These are phyloP conservation scores for Clitopilus hobsonii DNA, from an alignment of 768 basidiomycete genomes.

Conservation along the genomic window DNA sequence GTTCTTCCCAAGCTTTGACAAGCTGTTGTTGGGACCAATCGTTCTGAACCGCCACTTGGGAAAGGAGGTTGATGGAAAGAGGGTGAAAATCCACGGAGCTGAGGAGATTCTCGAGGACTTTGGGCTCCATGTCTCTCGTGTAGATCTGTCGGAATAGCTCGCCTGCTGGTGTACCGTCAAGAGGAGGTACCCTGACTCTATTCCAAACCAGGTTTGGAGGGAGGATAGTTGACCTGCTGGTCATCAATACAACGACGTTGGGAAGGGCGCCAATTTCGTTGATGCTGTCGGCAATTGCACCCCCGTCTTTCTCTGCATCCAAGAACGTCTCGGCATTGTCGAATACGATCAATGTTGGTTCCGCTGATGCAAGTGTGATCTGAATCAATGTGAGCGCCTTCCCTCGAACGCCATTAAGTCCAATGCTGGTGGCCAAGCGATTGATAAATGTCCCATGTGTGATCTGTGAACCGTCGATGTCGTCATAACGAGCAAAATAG, in stretches of 20 bases:
- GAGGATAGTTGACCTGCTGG: not conserved
- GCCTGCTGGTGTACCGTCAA: not conserved
- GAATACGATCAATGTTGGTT: not conserved
- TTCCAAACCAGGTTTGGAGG: not conserved
- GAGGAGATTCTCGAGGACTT: not conserved
- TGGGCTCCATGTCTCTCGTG: not conserved
- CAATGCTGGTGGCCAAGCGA: not conserved
- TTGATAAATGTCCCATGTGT: constrained; percentile 6
- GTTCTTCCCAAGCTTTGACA: not conserved
- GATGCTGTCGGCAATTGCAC: not conserved
- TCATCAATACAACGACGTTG: not conserved
- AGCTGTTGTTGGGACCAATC: not conserved
- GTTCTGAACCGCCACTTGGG: constrained; percentile 1
- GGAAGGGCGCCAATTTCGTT: not conserved
- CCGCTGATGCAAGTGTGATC: not conserved
- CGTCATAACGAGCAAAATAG: constrained; percentile 9
- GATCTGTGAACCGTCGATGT: constrained; percentile 6
- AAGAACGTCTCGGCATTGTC: not conserved
- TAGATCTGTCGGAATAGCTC: not conserved
- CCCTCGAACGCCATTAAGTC: not conserved
- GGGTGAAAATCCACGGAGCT: constrained; percentile 3
- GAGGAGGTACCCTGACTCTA: not conserved
- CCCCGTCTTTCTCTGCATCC: not conserved
- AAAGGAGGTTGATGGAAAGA: constrained; percentile 1
- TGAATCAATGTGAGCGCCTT: not conserved